Base-by-base conservation (phyloP, 495 filamentous ascomycete genomes). In the Neurospora tetraspora region DNA sequence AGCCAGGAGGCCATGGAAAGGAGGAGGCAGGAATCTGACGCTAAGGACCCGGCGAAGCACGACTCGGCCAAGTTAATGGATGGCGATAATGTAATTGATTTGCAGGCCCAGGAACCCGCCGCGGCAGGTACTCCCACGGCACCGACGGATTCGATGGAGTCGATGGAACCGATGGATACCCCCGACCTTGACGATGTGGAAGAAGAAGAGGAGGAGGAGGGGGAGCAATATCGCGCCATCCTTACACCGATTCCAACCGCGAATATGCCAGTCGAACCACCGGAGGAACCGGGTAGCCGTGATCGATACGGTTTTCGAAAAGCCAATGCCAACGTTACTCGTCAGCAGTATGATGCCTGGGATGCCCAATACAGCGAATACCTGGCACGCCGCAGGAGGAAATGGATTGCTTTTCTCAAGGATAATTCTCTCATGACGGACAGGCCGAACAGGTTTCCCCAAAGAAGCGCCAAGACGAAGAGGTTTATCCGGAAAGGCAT, bases 401-500 rank as follows among this genome's bases (percentile, higher is more conserved):
- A 97, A 82, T 99, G 96, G 96, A 80, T 87, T 34, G 84, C 86
- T 4, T 86, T 94, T 72, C 85, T 97, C 79, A 88, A 89, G 76
- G 92, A 95, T 75, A 88, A 91, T 77, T 90, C 91, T 4, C 84
- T 98, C 37, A 84, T 89, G 73, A 90, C 89, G 5, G 86, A 89
- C n/a, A 81, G 88, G 27, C 94, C 96, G 3, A 86, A 87, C 39
- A 84, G 86, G 5, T 98, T 98, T 74, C 96, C 96, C 1, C 87
- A 91, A 1, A 91, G 89, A 71, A 93, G 90, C 16, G 84, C 87
- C 47, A 96, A 95, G 77, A 87, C 94, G 38, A 97, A 97, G 82
- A 87, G 94, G 14, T 97, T 93, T 77, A 88, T 97, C 38, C 90
- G 95, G 40, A 99, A 99, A 80, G 96, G 96, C n/a, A 94, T 98